A percentile compares a stretch with the other conserved stretches of the same genome.
Conservation (phyloP, 768 basidiomycete genomes). For the Thelephora aurantiotincta region DNA sequence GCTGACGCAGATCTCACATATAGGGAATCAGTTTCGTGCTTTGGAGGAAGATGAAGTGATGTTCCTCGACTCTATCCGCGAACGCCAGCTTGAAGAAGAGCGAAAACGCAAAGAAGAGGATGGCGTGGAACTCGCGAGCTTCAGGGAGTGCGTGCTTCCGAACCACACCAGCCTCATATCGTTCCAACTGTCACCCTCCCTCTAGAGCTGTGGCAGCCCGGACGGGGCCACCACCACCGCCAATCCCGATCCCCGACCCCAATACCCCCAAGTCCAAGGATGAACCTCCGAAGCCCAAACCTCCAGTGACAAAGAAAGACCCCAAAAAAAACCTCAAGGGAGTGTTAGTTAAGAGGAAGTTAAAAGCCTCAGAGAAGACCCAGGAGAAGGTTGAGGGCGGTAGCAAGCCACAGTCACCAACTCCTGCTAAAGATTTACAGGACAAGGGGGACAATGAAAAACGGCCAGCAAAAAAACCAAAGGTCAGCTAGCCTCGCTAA, state of each 20-base stretch:
- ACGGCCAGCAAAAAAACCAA: slow-evolving; percentile 11
- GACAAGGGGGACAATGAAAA: slow-evolving; percentile 8
- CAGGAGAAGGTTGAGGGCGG: slow-evolving; percentile 2
- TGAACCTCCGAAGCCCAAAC: slow-evolving; percentile 4
- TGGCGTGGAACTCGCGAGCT: slow-evolving; percentile 64
- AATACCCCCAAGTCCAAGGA: slow-evolving; percentile 15
- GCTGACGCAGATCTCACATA: slow-evolving; percentile 1
- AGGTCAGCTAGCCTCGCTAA: not conserved
- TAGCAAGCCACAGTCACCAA: slow-evolving; percentile 5
- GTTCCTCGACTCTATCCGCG: slow-evolving; percentile 73
- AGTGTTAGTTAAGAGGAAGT: slow-evolving; percentile 67
- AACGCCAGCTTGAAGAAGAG: slow-evolving; percentile 66
- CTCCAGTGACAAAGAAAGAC: slow-evolving; percentile 40
- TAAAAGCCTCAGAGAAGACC: slow-evolving; percentile 22
- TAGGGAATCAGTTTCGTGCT: slow-evolving; percentile 82
- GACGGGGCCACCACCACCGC: slow-evolving; percentile 23
- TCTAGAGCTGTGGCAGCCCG: slow-evolving; percentile 60
- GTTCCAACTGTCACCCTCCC: not conserved
- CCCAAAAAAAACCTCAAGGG: slow-evolving; percentile 60
- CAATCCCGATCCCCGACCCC: slow-evolving; percentile 13
- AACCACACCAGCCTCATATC: not conserved
- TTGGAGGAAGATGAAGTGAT: slow-evolving; percentile 84
- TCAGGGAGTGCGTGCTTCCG: slow-evolving; percentile 46
- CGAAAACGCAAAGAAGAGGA: slow-evolving; percentile 59
- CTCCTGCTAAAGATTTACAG: slow-evolving; percentile 1